A percentile compares a stretch with the other conserved stretches of the same genome.
Conservation (phyloP, 768 basidiomycete species). For the Agrocybe pediades region DNA sequence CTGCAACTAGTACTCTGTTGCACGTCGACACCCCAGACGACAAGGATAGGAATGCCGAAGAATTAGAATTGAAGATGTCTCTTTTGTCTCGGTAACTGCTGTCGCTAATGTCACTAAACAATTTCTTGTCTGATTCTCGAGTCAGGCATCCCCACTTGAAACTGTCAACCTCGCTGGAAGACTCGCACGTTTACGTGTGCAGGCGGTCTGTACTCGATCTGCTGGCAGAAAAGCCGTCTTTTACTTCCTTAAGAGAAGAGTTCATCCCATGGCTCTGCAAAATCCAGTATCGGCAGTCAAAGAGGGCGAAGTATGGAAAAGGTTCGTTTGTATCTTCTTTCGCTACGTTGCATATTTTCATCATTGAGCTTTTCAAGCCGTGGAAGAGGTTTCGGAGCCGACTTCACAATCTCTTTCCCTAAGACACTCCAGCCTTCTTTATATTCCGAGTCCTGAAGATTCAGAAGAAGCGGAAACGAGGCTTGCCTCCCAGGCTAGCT, state of each 20-base stretch:
- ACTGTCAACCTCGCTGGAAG: slow-evolving; percentile 69
- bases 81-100: slow-evolving; percentile 62
- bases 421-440: slow-evolving; percentile 57
- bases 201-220: slow-evolving; percentile 71
- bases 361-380: slow-evolving; percentile 27
- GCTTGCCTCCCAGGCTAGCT: slow-evolving; percentile 37
- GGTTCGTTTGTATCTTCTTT: slow-evolving; percentile 39
- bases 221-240: slow-evolving; percentile 63
- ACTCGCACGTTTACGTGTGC: slow-evolving; percentile 93
- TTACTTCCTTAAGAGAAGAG: slow-evolving; percentile 87
- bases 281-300: slow-evolving; percentile 70
- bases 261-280: slow-evolving; percentile 94
- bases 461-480: slow-evolving; percentile 33
- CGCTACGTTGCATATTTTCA: not conserved
- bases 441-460: slow-evolving; percentile 6
- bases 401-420: slow-evolving; percentile 53
- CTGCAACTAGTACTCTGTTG: slow-evolving; percentile 62
- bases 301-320: slow-evolving; percentile 58
- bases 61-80: slow-evolving; percentile 75
- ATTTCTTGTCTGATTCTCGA: slow-evolving; percentile 1
- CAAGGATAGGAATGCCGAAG: slow-evolving; percentile 65
- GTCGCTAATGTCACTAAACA: not conserved
- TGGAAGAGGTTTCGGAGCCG: slow-evolving; percentile 44
- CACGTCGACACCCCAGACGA: slow-evolving; percentile 75
- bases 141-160: slow-evolving; percentile 70